Base-by-base conservation (phyloP, 305 asterid genomes). In the Caryopteris hybrid region DNA sequence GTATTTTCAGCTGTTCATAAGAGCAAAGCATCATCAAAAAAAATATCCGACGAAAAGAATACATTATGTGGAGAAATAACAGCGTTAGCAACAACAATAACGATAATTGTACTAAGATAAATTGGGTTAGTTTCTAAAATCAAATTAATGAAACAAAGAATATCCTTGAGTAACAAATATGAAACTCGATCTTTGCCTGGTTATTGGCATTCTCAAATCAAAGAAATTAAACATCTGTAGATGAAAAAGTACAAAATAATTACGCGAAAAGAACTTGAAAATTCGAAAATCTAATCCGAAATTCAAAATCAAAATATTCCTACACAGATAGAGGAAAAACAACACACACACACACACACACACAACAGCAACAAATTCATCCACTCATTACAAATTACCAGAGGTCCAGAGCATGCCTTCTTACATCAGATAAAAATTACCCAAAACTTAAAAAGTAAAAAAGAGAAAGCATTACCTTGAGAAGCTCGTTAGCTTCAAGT, bases 401-500 rank as follows among this genome's bases (percentile, higher is more conserved):
- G 17, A 39, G 25, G n/a, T n/a, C n/a, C n/a, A n/a, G n/a, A n/a
- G n/a, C n/a, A n/a, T n/a, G n/a, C n/a, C n/a, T n/a, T n/a, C n/a
- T n/a, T 22, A 61, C 34, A 27, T 13, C 20, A 3, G 41, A 29
- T 20, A 42, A 57, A 58, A 53, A n/a, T 8, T n/a, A 0, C 29
- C 2, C 34, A 1, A 43, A 46, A 21, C 0, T 9, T 6, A 43
- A 16, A 3, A 0, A 31, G 34, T 0, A 25, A 11, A 16, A 0
- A 2, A 25, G 22, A n/a, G 23, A 1, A 31, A 4, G 22, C 42
- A 14, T 18, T 80, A 93, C 97, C 99, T 94, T 91, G 76, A 91
- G 88, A 71, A 94, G 96, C 84, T 94, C 99, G 58, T 87, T 91
- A 17, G 80, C 80, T 81, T 94, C 99, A 46, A 94, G 99, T 21